These are phyloP conservation scores for Chlamydomonas incerta DNA, from an alignment of 139 green algal genomes.

Conservation along the genomic window DNA sequence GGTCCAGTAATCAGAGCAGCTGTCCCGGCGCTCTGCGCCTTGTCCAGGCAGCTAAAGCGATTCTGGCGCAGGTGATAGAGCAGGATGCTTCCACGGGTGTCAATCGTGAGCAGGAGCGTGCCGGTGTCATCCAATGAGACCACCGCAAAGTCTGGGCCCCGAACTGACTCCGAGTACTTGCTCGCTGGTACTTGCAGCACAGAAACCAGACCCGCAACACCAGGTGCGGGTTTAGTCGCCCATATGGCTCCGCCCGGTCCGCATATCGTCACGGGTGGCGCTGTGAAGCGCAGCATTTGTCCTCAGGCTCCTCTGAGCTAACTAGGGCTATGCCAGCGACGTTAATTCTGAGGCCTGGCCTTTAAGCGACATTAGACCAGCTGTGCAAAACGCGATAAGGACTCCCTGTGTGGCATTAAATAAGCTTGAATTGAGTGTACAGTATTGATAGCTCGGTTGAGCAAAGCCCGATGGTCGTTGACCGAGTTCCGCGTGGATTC, in stretches of 20 bases:
- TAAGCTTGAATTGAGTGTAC: too few relatives aligned
- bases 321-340: too few relatives aligned
- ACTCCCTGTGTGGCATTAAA: too few relatives aligned
- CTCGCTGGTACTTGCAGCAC: conserved; percentile 39
- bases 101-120: conserved; percentile 14
- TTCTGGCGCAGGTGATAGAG: conserved; percentile 37
- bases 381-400: too few relatives aligned
- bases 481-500: too few relatives aligned
- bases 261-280: background rate
- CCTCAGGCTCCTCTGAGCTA: too few relatives aligned
- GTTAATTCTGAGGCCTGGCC: too few relatives aligned
- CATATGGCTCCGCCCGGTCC: conserved; percentile 38
- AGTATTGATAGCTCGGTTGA: too few relatives aligned
- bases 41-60: conserved; percentile 40
- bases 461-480: too few relatives aligned
- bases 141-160: conserved; percentile 13
- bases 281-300: conserved; percentile 28
- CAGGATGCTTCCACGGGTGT: conserved; percentile 15
- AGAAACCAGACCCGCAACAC: background rate
- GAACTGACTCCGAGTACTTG: conserved; percentile 21
- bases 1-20: conserved; percentile 4
- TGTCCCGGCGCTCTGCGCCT: conserved; percentile 31
- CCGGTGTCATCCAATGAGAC: conserved; percentile 14
- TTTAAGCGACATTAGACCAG: too few relatives aligned
- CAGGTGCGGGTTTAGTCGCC: background rate